A percentile compares a stretch with the other conserved stretches of the same genome.
These are phyloP conservation scores for Cubamyces lactineus DNA, from an alignment of 768 basidiomycete genomes.

Conservation along the genomic window DNA sequence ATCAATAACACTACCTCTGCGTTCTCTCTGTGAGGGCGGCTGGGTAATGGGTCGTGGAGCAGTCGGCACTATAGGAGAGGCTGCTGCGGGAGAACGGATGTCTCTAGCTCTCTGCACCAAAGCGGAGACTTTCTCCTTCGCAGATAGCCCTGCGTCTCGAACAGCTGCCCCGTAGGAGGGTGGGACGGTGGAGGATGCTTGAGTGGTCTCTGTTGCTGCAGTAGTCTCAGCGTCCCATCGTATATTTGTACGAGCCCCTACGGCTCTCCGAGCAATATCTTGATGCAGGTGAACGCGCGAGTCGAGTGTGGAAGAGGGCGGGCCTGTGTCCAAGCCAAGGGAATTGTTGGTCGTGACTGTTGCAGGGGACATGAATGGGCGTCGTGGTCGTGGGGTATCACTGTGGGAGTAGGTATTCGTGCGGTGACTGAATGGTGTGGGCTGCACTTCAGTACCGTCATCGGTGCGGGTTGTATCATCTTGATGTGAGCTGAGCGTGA, in stretches of 20 bases:
- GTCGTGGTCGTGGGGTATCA: constrained; percentile 25
- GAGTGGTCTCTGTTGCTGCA: constrained; percentile 39
- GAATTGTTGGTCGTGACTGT: constrained; percentile 29
- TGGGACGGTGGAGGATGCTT: constrained; percentile 45
- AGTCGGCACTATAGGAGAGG: constrained; percentile 1
- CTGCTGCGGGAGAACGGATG: neutral
- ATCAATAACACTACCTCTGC: constrained; percentile 56
- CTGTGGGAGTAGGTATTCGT: constrained; percentile 13
- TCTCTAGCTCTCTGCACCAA: constrained; percentile 4
- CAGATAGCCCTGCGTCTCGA: constrained; percentile 29
- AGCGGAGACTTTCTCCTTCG: constrained; percentile 14
- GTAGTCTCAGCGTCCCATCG: constrained; percentile 43
- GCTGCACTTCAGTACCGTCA: constrained; percentile 11
- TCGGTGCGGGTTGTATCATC: constrained; percentile 36
- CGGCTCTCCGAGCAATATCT: constrained; percentile 18
- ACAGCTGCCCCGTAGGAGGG: constrained; percentile 54
- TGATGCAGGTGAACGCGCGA: constrained; percentile 17
- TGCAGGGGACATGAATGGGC: constrained; percentile 27
- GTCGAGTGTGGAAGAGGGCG: constrained; percentile 9
- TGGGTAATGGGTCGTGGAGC: neutral
- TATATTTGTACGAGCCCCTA: neutral
- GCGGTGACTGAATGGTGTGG: constrained; percentile 2
- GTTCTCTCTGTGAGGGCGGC: constrained; percentile 36
- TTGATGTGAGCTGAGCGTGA: constrained; percentile 48
- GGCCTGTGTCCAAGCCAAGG: constrained; percentile 35